Conservation (phyloP, 495 filamentous ascomycete genomes). For the Hypoxylon cercidicola region DNA sequence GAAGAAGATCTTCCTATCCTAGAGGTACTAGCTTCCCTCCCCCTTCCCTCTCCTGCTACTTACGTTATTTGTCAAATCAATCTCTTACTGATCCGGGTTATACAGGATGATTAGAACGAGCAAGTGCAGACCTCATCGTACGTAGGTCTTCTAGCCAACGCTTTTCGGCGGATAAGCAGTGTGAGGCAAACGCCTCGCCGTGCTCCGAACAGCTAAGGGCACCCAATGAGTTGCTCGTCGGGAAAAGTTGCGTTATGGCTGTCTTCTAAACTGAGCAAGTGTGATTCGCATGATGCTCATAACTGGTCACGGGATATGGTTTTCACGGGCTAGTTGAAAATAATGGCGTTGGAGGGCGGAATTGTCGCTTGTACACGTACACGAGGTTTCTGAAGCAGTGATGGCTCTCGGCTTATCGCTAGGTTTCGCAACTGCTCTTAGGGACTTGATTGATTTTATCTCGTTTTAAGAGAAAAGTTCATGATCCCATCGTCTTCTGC, state of each 20-base stretch:
- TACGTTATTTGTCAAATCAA: background rate
- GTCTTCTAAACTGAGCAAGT: constrained; percentile 14
- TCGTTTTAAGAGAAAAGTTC: background rate
- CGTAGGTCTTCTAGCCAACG: constrained; percentile 38
- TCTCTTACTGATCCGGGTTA: constrained; percentile 41
- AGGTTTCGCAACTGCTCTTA: constrained; percentile 1
- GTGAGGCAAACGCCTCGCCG: constrained; percentile 9
- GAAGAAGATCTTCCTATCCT: constrained; percentile 2
- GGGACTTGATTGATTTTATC: constrained; percentile 8
- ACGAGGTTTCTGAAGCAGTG: constrained; percentile 5
- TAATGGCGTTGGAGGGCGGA: constrained; percentile 34
- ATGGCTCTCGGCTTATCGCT: constrained; percentile 10
- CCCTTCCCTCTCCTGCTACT: background rate
- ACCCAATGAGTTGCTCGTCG: background rate
- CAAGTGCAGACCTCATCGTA: constrained; percentile 24
- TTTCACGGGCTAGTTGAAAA: constrained; percentile 28
- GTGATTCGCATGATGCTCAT: constrained; percentile 1
- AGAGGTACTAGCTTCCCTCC: constrained; percentile 28
- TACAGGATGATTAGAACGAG: constrained; percentile 45
- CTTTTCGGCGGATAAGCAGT: constrained; percentile 34
- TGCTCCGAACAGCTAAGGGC: constrained; percentile 18
- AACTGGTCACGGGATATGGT: background rate
- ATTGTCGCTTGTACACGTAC: constrained; percentile 24
- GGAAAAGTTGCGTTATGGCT: constrained; percentile 3
- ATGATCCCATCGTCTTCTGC: background rate